phyloP scores from a whole-genome alignment of 2,329 filamentous ascomycete genomes.

The Graphiopsis chlorocephala region DNA sequence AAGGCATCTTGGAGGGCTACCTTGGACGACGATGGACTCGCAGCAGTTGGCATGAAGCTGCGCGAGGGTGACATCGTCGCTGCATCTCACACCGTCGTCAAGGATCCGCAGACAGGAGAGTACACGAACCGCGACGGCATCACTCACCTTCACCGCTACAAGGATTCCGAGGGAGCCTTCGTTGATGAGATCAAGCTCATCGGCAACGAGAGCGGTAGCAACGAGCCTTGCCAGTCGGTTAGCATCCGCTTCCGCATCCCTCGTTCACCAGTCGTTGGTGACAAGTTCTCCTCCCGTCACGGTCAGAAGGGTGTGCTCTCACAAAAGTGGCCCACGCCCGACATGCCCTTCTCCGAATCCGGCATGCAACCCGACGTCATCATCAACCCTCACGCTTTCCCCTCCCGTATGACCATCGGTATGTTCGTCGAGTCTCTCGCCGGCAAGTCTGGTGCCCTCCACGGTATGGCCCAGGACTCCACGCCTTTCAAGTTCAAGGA shows the following conservation, averaged over 20 bases:
- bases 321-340: constrained; percentile 88
- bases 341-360: constrained; percentile 96
- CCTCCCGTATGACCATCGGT: constrained; percentile 98
- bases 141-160: constrained; percentile 91
- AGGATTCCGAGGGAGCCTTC: constrained; percentile 82
- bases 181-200: constrained; percentile 91
- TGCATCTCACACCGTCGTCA: constrained; percentile 84
- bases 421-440: constrained; percentile 98
- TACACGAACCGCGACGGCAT: constrained; percentile 81
- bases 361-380: constrained; percentile 97
- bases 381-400: constrained; percentile 99
- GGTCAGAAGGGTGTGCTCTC: constrained; percentile 97
- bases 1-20: constrained; percentile 67
- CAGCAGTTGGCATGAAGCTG: constrained; percentile 73
- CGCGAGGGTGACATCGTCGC: constrained; percentile 80
- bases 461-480: constrained; percentile 92
- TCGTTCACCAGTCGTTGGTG: constrained; percentile 86
- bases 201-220: constrained; percentile 78
- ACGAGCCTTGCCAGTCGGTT: constrained; percentile 79
- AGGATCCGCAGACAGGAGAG: constrained; percentile 67
- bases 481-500: constrained; percentile 83
- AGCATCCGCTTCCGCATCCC: constrained; percentile 92
- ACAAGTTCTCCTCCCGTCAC: constrained; percentile 98
- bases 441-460: constrained; percentile 88
- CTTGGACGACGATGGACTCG: constrained; percentile 85